Conservation (phyloP, 257 asterid genomes). For the Phtheirospermum japonicum region DNA sequence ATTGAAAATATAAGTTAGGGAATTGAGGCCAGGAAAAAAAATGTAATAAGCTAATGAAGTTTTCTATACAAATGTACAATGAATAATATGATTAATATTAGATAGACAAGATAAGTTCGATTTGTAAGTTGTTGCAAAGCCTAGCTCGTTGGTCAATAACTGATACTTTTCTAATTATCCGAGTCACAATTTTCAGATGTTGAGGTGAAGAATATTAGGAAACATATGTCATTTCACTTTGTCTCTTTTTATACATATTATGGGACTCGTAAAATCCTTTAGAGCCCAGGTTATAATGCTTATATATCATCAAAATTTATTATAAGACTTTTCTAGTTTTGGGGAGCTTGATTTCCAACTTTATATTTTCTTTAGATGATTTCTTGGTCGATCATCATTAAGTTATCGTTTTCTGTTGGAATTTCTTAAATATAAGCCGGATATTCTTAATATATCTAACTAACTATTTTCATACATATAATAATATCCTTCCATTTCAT, state of each 20-base stretch:
- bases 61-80: neutral
- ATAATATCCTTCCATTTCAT: neutral
- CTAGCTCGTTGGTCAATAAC: too few relatives aligned
- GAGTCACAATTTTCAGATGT: neutral
- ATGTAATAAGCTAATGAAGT: neutral
- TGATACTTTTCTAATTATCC: neutral
- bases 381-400: slow-evolving; percentile 10
- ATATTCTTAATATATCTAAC: neutral
- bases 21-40: neutral
- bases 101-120: too few relatives aligned
- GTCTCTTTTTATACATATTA: neutral
- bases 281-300: neutral
- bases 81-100: too few relatives aligned
- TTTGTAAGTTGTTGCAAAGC: too few relatives aligned
- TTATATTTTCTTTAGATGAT: neutral
- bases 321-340: too few relatives aligned
- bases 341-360: too few relatives aligned
- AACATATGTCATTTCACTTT: neutral
- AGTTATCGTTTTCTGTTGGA: neutral
- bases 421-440: slow-evolving; percentile 7
- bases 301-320: too few relatives aligned
- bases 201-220: neutral
- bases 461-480: neutral
- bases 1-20: neutral
- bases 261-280: neutral